These are phyloP conservation scores for Priceomyces haplophilus DNA, from an alignment of 805 yeast species.

Conservation along the genomic window DNA sequence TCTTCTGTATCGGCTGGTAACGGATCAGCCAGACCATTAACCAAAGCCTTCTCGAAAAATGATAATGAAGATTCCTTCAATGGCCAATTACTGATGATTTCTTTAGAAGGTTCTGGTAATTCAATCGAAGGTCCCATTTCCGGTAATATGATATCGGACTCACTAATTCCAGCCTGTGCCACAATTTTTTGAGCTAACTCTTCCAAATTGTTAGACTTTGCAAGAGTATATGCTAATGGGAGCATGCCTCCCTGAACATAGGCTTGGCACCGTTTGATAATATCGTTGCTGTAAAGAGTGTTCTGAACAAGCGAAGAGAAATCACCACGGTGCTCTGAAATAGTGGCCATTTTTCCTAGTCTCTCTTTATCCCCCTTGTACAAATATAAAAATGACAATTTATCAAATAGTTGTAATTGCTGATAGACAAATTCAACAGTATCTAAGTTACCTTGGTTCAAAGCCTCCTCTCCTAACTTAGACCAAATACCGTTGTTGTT, in stretches of 20 bases:
- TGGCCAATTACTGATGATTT: slow-evolving; percentile 72
- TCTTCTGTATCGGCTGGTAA: slow-evolving; percentile 47
- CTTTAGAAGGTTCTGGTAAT: slow-evolving; percentile 47
- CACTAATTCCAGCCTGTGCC: slow-evolving; percentile 62
- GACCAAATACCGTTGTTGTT: slow-evolving; percentile 73
- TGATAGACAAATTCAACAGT: slow-evolving; percentile 87
- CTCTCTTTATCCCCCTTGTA: slow-evolving; percentile 77
- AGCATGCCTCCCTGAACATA: slow-evolving; percentile 75
- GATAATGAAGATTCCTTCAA: slow-evolving; percentile 67
- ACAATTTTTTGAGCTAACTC: slow-evolving; percentile 72
- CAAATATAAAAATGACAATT: slow-evolving; percentile 83
- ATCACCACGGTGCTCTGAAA: slow-evolving; percentile 88
- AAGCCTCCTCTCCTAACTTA: slow-evolving; percentile 78
- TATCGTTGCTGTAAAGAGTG: slow-evolving; percentile 71
- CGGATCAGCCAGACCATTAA: slow-evolving; percentile 69
- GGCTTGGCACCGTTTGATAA: slow-evolving; percentile 69
- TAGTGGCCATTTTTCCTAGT: slow-evolving; percentile 77
- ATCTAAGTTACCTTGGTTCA: slow-evolving; percentile 82
- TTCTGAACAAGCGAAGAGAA: slow-evolving; percentile 77
- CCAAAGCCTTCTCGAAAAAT: slow-evolving; percentile 79
- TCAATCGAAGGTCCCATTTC: slow-evolving; percentile 41
- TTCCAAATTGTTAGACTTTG: slow-evolving; percentile 78
- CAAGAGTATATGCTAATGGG: slow-evolving; percentile 90
- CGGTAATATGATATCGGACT: slow-evolving; percentile 64
- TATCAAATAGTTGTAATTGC: slow-evolving; percentile 81